Base-by-base conservation (phyloP, 2,329 filamentous ascomycete genomes). In the Fusarium algeriense region DNA sequence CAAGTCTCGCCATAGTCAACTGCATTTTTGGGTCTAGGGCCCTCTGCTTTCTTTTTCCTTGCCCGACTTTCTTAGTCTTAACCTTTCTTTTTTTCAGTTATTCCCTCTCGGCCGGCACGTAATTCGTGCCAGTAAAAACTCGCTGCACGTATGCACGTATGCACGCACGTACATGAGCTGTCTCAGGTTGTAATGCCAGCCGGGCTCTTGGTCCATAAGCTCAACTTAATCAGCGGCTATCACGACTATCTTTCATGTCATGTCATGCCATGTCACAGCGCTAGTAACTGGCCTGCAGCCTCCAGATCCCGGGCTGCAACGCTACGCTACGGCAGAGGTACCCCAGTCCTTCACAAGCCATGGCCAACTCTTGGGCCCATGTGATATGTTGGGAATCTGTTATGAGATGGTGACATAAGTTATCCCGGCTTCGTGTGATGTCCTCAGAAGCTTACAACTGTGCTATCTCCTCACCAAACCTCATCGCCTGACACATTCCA, bases 271-370 rank as follows among this genome's bases (percentile, higher is more conserved):
- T 55, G 23, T 40, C 26, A 58, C 59, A 53, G 23, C n/a, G n/a
- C 26, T 28, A 43, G 26, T 57, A 34, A 53, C 45, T 44, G 44
- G 56, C 12, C 48, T 61, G 40, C 56, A 35, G 54, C 67, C 57
- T 63, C 53, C 46, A 63, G 67, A 70, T 69, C 66, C 67, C 67
- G 40, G 23, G 41, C 64, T 63, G 60, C 45, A 68, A 58, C 49
- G 54, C 67, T 70, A 62, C 67, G 41, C 54, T 62, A 58, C 67
- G 38, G 30, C 45, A 53, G 43, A 64, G 48, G 53, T 44, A 66
- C 55, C 56, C 67, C 41, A 69, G 66, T 41, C 23, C 23, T 23
- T 23, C 23, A 23, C 23, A 5, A 6, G 23, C 23, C 23, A 23
- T 6, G 23, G 5, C 23, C 23, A 23, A 23, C 23, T 23, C 23